Base-by-base conservation (phyloP, 2,329 filamentous ascomycete genomes). In the Aspergillus arachidicola region DNA sequence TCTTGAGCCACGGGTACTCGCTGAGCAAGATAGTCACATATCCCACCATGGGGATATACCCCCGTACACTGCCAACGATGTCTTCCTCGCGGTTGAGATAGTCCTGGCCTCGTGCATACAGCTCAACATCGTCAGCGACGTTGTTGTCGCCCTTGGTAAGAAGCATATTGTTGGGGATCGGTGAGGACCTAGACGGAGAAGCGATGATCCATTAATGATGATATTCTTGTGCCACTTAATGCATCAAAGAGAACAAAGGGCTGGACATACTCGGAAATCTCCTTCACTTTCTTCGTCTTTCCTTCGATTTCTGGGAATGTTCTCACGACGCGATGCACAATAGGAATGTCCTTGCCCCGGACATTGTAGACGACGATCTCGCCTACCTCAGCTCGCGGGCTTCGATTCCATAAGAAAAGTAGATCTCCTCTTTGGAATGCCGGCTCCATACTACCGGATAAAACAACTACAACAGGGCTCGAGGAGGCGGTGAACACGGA, bases 121-220 rank as follows among this genome's bases (percentile, higher is more conserved):
- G 85, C 76, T 97, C 94, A 19, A 93, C 96, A 77, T 99, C 95
- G 78, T 98, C 94, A 48, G 92, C 91, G 9, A 88, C 80, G 77
- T 99, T 99, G 84, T 98, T 99, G 81, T 99, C 95, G 69, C 95
- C 95, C 81, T 99, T 99, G 38, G 95, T 99, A 61, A 99, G 86
- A 23, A 99, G 87, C 74, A 92, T 79, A 50, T 79, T 74, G 23
- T 76, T 71, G 9, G 69, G 64, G 9, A 67, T 66, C 12, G 68
- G 58, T 2, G 72, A 71, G 41, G 68, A 68, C 36, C 74, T 76
- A 58, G 19, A 55, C 59, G 34, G 34, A 58, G 14, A 45, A 12
- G 41, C 60, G 32, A 60, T 58, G 36, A 61, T 58, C 56, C 26
- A 57, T 53, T 23, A 57, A 28, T 7, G 53, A 53, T 12, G 23